These are phyloP conservation scores for Viola pubescens DNA, from an alignment of 441 rosid genomes.

Conservation along the genomic window DNA sequence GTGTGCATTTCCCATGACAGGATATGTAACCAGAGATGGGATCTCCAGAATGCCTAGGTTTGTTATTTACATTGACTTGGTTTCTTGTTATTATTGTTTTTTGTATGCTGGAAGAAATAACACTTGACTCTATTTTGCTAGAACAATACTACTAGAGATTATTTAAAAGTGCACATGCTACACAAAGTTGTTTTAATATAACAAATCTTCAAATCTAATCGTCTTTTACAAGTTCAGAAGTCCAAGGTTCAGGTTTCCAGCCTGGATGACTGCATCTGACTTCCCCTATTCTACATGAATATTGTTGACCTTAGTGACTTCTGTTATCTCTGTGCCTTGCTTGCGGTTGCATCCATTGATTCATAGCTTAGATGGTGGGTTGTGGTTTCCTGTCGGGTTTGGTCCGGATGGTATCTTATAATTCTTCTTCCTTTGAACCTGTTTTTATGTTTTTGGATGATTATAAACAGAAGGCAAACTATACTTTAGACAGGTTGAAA, in stretches of 20 bases:
- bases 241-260: slow-evolving; percentile 10
- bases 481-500: background rate
- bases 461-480: background rate
- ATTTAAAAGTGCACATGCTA: background rate
- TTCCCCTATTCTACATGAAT: slow-evolving; percentile 3
- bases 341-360: slow-evolving; percentile 18
- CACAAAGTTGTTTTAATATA: slow-evolving; percentile 14
- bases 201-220: slow-evolving; percentile 17
- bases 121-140: too few relatives aligned
- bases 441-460: slow-evolving; percentile 2
- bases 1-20: too few relatives aligned
- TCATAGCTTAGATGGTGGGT: slow-evolving; percentile 46
- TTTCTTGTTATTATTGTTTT: too few relatives aligned
- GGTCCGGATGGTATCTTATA: slow-evolving; percentile 59
- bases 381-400: slow-evolving; percentile 52
- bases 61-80: too few relatives aligned
- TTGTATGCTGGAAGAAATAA: too few relatives aligned
- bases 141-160: background rate
- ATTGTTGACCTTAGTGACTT: slow-evolving; percentile 1
- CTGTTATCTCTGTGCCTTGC: slow-evolving; percentile 4
- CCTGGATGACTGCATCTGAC: slow-evolving; percentile 22
- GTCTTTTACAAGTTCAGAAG: slow-evolving; percentile 24
- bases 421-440: slow-evolving; percentile 42
- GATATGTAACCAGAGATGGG: too few relatives aligned
- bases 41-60: too few relatives aligned